Conservation (phyloP, 345 rosid genomes). For the Populus tremula region DNA sequence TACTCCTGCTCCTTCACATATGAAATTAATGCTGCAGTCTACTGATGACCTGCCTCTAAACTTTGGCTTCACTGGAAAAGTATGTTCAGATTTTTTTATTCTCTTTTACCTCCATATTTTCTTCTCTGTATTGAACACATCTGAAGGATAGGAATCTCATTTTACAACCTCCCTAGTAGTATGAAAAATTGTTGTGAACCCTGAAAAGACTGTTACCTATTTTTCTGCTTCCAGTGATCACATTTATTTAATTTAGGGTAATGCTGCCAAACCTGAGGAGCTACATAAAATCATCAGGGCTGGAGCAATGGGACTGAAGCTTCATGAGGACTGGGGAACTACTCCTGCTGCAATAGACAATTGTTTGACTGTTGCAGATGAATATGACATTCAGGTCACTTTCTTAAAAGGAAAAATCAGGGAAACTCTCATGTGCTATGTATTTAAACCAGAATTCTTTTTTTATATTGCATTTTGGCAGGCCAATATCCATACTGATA, state of each 20-base stretch:
- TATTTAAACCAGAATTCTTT: constrained; percentile 1
- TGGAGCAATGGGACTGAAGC: constrained; percentile 97
- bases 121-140: background rate
- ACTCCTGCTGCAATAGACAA: constrained; percentile 94
- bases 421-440: background rate
- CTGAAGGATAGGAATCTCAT: background rate
- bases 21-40: constrained; percentile 94
- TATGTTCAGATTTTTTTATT: constrained; percentile 27
- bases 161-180: background rate
- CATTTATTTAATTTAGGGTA: constrained; percentile 54
- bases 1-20: constrained; percentile 77
- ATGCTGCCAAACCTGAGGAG: constrained; percentile 69
- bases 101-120: background rate
- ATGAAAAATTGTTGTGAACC: constrained; percentile 6
- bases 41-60: constrained; percentile 89
- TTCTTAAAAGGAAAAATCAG: background rate
- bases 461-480: constrained; percentile 31
- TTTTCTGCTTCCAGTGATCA: background rate
- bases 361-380: constrained; percentile 79
- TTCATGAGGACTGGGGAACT: constrained; percentile 99
- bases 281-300: constrained; percentile 73
- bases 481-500: constrained; percentile 97
- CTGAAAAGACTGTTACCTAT: background rate
- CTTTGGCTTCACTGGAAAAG: constrained; percentile 99
- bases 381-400: constrained; percentile 69